Base-by-base conservation (phyloP, 2,329 filamentous ascomycete species). In the Sporothrix luriei region DNA sequence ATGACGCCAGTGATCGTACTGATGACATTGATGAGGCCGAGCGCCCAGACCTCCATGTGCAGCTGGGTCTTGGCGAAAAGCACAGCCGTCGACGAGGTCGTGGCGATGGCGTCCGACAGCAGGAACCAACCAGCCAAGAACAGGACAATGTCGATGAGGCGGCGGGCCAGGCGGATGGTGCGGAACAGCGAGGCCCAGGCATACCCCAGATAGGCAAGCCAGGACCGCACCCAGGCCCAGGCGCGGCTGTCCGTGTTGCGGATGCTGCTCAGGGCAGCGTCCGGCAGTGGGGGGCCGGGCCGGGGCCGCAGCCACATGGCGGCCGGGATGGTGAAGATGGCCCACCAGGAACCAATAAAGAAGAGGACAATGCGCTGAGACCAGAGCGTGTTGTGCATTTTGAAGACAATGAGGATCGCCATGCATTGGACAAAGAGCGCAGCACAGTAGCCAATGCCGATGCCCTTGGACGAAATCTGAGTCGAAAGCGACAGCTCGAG, bases 31-130 rank as follows among this genome's bases (percentile, higher is more conserved):
- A 99, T 97, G 77, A 98, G 84, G 6, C 93, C 95, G 29, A 99
- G 81, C 2, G 92, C 91, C 79, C 92, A 93, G 0, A 94, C 90
- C 70, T 90, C 86, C 95, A 99, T 99, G 73, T 91, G 88, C 11
- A 99, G 83, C 73, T 93, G 88, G 0, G 94, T 98, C 81, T 98
- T 98, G 52, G 94, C 95, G 78, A 97, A 99, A 11, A 99, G 84
- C 38, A 98, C 93, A 0, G 95, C 95, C 0, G 95, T 98, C 16
- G 93, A 94, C 46, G 92, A 95, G 0, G 97, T 94, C 0, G 95
- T 98, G 9, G 95, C 95, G 73, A 98, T 93, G 54, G 92, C 93
- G 76, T 99, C 95, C 7, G 92, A 97, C 1, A 99, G 85, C 40
- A 99, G 84, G 77, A 99, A 97, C 95, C 95, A 99, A 6, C 92